phyloP scores from a whole-genome alignment of 2,329 filamentous ascomycete species.

The Sodiomyces alkalinus region DNA sequence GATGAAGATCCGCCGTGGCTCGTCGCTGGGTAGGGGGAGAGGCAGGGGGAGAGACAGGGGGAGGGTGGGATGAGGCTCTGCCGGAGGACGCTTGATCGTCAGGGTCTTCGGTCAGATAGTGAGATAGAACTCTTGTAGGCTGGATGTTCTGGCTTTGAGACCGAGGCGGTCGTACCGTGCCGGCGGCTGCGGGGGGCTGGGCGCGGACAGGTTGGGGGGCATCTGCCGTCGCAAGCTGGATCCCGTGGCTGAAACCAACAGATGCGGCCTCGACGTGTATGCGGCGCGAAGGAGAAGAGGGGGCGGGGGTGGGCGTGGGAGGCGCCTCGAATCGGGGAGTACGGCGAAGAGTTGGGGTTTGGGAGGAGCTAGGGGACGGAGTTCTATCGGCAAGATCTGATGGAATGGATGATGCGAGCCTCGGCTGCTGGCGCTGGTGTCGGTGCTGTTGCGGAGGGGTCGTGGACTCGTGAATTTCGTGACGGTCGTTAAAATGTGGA shows the following conservation, averaged over 20 bases:
- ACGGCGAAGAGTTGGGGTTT: conserved; percentile 30
- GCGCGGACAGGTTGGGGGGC: conserved; percentile 7
- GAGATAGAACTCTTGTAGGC: conserved; percentile 25
- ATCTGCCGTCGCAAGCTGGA: conserved; percentile 19
- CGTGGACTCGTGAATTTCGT: conserved; percentile 36
- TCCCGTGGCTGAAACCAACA: conserved; percentile 30
- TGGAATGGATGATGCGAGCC: conserved; percentile 16
- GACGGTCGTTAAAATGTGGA: conserved; percentile 32
- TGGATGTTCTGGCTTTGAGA: conserved; percentile 1
- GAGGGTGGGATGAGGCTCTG: too few species aligned
- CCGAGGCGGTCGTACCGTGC: conserved; percentile 2
- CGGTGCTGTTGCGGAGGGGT: conserved; percentile 21
- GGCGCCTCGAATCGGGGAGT: conserved; percentile 34
- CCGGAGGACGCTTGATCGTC: conserved; percentile 22
- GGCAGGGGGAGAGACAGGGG: conserved; percentile 14
- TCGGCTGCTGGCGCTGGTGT: conserved; percentile 26
- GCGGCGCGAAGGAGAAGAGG: conserved; percentile 14
- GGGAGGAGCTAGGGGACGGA: conserved; percentile 28
- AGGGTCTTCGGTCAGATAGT: conserved; percentile 31
- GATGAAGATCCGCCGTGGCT: conserved; percentile 23
- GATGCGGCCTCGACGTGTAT: conserved; percentile 32
- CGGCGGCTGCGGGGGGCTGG: too few species aligned
- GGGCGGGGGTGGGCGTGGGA: conserved; percentile 22
- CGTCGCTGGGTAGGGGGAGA: conserved; percentile 9
- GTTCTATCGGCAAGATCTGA: conserved; percentile 23